Percentiles rank a stretch among this genome's conserved stretches.
Conservation (phyloP, 345 rosid species). For the Isatis tinctoria region DNA sequence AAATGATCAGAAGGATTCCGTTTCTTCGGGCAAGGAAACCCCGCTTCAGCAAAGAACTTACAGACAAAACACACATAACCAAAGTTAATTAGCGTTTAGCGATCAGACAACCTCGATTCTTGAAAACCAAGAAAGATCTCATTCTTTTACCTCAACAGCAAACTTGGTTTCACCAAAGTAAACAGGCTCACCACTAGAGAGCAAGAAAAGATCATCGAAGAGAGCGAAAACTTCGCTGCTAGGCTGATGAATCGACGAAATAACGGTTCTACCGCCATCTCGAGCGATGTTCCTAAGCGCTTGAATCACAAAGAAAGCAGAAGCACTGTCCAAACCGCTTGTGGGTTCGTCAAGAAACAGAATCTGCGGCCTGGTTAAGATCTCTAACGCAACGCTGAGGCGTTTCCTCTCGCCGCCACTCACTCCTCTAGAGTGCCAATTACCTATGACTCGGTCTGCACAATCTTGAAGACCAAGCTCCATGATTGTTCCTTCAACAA, state of each 20-base stretch:
- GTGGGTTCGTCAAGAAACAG: constrained; percentile 91
- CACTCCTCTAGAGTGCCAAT: constrained; percentile 71
- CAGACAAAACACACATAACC: neutral
- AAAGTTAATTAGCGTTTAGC: neutral
- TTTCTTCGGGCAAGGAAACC: constrained; percentile 65
- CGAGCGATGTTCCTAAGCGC: constrained; percentile 56
- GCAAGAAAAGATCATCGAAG: constrained; percentile 68
- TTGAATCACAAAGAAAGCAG: constrained; percentile 71
- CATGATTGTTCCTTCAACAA: constrained; percentile 63
- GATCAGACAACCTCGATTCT: neutral
- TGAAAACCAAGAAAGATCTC: neutral
- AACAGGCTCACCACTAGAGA: constrained; percentile 75
- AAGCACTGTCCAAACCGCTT: constrained; percentile 90
- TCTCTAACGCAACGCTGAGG: constrained; percentile 83
- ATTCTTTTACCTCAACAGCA: constrained; percentile 40
- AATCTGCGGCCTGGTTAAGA: constrained; percentile 75
- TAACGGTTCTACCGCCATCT: constrained; percentile 63
- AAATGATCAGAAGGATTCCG: constrained; percentile 76
- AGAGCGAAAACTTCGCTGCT: constrained; percentile 82
- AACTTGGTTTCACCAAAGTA: constrained; percentile 73
- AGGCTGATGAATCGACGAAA: constrained; percentile 90
- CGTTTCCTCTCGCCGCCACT: constrained; percentile 94
- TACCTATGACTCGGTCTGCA: constrained; percentile 76
- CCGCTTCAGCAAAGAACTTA: constrained; percentile 77
- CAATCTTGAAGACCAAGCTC: constrained; percentile 84